Conservation (phyloP, 1,139 yeast genomes). For the Zygosaccharomyces pseudobailii region DNA sequence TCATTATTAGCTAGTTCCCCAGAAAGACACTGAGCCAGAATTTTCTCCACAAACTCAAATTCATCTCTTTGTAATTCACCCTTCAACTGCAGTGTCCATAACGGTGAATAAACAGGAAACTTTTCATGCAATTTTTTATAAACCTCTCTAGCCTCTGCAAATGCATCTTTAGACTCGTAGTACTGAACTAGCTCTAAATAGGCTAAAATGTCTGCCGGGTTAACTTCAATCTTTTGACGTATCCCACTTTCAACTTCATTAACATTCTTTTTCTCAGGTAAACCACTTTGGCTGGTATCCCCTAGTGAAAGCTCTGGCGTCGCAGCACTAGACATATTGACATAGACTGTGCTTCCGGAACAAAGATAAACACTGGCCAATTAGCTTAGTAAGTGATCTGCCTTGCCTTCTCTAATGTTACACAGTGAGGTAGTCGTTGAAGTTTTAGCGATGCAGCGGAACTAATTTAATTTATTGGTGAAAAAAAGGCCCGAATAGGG, state of each 20-base stretch:
- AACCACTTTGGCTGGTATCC: constrained; percentile 8
- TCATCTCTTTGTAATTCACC: constrained; percentile 68
- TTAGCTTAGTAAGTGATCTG: not conserved
- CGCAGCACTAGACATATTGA: constrained; percentile 11
- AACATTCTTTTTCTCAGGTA: constrained; percentile 9
- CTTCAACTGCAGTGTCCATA: constrained; percentile 72
- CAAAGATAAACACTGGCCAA: not conserved
- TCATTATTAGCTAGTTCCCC: constrained; percentile 31
- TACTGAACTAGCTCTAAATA: constrained; percentile 58
- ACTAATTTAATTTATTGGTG: not conserved
- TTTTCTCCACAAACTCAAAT: constrained; percentile 46
- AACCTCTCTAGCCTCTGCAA: constrained; percentile 54
- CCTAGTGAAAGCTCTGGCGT: constrained; percentile 14
- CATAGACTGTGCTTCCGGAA: not conserved
- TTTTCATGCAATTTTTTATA: constrained; percentile 58
- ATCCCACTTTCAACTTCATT: constrained; percentile 14
- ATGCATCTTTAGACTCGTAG: constrained; percentile 54
- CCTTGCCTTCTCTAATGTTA: not conserved
- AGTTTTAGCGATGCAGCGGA: not conserved
- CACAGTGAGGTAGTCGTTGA: not conserved
- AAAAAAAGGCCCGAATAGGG: not conserved
- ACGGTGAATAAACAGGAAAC: constrained; percentile 60
- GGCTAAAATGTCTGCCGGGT: constrained; percentile 51
- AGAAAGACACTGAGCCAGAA: constrained; percentile 30
- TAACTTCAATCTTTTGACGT: constrained; percentile 26